These are phyloP conservation scores for Fraxinus americana DNA, from an alignment of 257 asterid species.

Conservation along the genomic window DNA sequence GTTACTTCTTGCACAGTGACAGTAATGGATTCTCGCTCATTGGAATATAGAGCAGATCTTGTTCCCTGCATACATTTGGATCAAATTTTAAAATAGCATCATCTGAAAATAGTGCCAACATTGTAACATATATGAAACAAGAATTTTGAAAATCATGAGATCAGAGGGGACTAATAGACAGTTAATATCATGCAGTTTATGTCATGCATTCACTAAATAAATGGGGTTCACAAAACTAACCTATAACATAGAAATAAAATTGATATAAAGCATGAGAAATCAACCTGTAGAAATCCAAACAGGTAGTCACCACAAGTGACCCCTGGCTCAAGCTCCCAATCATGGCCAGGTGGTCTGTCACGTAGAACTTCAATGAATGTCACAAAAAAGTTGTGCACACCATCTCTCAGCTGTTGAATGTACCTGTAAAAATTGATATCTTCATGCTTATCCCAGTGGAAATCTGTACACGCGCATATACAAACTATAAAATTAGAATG, in stretches of 20 bases:
- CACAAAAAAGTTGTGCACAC: conserved; percentile 91
- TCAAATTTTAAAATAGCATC: conserved; percentile 14
- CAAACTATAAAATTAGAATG: conserved; percentile 16
- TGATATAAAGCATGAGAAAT: conserved; percentile 18
- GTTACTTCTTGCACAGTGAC: conserved; percentile 98
- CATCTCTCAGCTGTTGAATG: conserved; percentile 98
- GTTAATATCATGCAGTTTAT: conserved; percentile 14
- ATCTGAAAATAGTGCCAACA: conserved; percentile 4
- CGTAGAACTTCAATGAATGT: conserved; percentile 97
- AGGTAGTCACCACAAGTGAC: conserved; percentile 97
- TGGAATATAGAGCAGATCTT: conserved; percentile 87
- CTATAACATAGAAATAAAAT: conserved; percentile 7
- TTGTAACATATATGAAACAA: neutral
- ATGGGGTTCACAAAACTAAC: neutral
- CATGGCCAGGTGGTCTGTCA: conserved; percentile 99
- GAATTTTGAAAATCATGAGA: conserved; percentile 11
- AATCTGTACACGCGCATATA: conserved; percentile 19
- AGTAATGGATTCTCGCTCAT: conserved; percentile 88
- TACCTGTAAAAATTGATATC: conserved; percentile 53
- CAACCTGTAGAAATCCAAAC: conserved; percentile 90
- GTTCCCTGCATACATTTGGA: conserved; percentile 66
- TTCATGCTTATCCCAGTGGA: conserved; percentile 20
- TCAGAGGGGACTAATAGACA: conserved; percentile 17
- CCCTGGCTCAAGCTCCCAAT: conserved; percentile 99
- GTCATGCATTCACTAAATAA: conserved; percentile 14